These are phyloP conservation scores for Salix viminalis DNA, from an alignment of 345 rosid species.

Conservation along the genomic window DNA sequence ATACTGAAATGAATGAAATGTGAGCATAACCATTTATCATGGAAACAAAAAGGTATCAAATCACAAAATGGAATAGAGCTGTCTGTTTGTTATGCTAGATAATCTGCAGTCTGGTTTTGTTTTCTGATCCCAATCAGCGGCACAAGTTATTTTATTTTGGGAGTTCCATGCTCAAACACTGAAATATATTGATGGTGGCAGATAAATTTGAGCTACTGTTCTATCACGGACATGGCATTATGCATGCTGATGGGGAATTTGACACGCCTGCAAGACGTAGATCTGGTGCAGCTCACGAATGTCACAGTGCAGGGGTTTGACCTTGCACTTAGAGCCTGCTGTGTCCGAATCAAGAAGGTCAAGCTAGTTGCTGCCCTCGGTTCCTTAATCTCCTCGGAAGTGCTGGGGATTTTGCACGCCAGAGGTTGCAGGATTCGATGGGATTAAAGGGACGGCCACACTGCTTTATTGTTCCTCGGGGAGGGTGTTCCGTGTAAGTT, in stretches of 20 bases:
- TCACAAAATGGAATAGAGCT: not conserved
- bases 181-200: constrained; percentile 40
- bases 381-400: constrained; percentile 63
- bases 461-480: too few relatives aligned
- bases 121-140: not conserved
- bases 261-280: constrained; percentile 78
- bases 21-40: not conserved
- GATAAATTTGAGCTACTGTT: constrained; percentile 77
- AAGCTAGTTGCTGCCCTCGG: constrained; percentile 64
- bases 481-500: too few relatives aligned
- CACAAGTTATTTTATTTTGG: not conserved
- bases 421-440: constrained; percentile 81
- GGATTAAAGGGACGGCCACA: constrained; percentile 27
- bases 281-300: constrained; percentile 62
- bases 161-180: not conserved
- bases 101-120: not conserved
- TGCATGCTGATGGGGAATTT: constrained; percentile 78
- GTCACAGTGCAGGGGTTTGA: constrained; percentile 73
- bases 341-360: constrained; percentile 69
- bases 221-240: constrained; percentile 45
- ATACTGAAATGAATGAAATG: not conserved
- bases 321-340: constrained; percentile 65
- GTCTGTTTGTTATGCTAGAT: not conserved
- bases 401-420: constrained; percentile 54
- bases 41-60: not conserved